phyloP scores from a whole-genome alignment of 495 filamentous ascomycete genomes.

The Hypoxylon intermedium region DNA sequence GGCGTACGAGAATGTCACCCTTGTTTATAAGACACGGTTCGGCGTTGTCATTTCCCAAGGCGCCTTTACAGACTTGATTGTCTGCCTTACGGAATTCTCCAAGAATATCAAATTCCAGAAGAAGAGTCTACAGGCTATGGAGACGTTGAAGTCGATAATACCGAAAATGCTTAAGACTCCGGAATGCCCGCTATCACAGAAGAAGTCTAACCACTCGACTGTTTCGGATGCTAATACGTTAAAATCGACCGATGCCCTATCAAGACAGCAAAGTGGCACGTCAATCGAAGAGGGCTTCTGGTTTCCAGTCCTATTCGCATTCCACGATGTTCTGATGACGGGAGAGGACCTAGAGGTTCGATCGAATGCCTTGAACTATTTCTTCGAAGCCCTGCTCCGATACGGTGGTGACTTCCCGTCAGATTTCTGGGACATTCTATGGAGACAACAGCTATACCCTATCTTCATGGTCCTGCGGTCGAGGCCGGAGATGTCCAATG shows the following conservation, averaged over 20 bases:
- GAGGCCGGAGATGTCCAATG: conserved; percentile 93
- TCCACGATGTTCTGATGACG: conserved; percentile 99
- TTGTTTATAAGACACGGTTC: conserved; percentile 97
- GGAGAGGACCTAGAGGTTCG: conserved; percentile 98
- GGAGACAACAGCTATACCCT: conserved; percentile 93
- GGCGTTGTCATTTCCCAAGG: conserved; percentile 95
- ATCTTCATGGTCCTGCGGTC: conserved; percentile 98
- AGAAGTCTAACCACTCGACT: conserved; percentile 47
- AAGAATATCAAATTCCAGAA: conserved; percentile 99
- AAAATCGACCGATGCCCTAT: conserved; percentile 44
- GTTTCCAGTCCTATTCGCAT: conserved; percentile 97
- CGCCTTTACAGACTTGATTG: conserved; percentile 93
- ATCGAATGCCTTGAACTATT: conserved; percentile 90
- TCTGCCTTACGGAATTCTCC: conserved; percentile 96
- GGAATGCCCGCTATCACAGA: conserved; percentile 86
- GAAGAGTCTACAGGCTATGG: conserved; percentile 95
- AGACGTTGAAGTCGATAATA: conserved; percentile 88
- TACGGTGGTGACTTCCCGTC: conserved; percentile 91
- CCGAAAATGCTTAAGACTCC: conserved; percentile 94
- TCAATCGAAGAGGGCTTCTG: conserved; percentile 96
- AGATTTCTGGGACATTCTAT: conserved; percentile 98
- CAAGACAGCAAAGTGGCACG: conserved; percentile 58
- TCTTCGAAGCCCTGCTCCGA: conserved; percentile 89
- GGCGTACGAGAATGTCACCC: conserved; percentile 94
- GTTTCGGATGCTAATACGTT: conserved; percentile 41